phyloP scores from a whole-genome alignment of 2,329 filamentous ascomycete species.

The Ophiostoma montium region DNA sequence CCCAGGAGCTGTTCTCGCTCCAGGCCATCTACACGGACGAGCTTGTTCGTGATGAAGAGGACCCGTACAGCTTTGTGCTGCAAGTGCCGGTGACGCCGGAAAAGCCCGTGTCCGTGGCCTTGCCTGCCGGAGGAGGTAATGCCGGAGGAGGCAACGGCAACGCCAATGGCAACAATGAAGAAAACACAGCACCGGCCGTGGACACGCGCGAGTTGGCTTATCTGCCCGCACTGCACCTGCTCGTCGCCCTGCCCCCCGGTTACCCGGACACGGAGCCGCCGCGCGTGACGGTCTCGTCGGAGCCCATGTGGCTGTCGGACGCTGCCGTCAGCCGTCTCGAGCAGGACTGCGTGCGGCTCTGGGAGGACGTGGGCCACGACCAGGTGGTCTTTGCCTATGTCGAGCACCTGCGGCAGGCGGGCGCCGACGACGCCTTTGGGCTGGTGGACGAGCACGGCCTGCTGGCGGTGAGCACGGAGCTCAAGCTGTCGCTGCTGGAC shows the following conservation, averaged over 20 bases:
- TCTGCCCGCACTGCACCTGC: conserved; percentile 41
- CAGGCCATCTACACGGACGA: conserved; percentile 51
- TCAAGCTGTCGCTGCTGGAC: conserved; percentile 60
- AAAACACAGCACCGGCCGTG: too few relatives aligned
- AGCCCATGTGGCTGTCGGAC: conserved; percentile 41
- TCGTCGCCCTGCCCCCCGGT: conserved; percentile 38
- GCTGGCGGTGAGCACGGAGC: conserved; percentile 37
- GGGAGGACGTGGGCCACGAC: conserved; percentile 47
- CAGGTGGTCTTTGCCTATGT: conserved; percentile 49
- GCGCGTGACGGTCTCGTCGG: conserved; percentile 33
- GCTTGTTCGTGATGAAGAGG: conserved; percentile 31
- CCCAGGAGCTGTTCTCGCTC: conserved; percentile 45
- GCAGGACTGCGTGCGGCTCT: conserved; percentile 35
- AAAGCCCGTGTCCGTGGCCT: conserved; percentile 41
- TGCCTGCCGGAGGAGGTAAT: conserved; percentile 33
- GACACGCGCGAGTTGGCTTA: conserved; percentile 40
- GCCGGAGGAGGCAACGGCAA: not conserved
- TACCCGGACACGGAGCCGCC: conserved; percentile 44
- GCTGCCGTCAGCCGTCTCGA: conserved; percentile 35
- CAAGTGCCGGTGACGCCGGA: conserved; percentile 43
- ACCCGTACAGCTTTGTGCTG: conserved; percentile 37
- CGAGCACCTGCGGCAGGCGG: conserved; percentile 45
- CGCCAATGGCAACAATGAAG: too few relatives aligned
- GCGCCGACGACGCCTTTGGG: conserved; percentile 48
- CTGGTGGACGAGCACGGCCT: conserved; percentile 33